Evolutionary conservation across 2,329 filamentous ascomycete genomes (phyloP), one percentile per base, ranked within the genome.

Genomic region (Talaromyces pinophilus): DNA sequence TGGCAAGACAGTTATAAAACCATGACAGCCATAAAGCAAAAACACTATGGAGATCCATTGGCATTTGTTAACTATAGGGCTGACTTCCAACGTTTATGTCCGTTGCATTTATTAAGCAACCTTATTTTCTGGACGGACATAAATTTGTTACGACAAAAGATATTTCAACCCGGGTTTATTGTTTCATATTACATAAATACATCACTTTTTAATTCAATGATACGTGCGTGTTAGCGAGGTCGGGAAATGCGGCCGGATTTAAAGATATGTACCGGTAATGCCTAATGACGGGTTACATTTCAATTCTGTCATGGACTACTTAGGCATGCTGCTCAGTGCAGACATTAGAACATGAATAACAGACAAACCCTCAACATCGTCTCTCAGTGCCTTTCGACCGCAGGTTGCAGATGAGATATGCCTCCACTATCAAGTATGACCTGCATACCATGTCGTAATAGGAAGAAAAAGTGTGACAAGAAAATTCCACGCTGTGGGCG

Each of bases 391-490:
- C 11, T 15, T 25, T 13, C 10, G 42, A 19, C 42, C 3, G 22
- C 48, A 30, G 1, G 8, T 28, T 25, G 48, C 19, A 15, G 19
- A 46, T 42, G 15, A 22, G n/a, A n/a, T 28, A 61, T 61, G 59
- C 38, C 17, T 33, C 28, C 22, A 61, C 7, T 46, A 61, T 61
- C 59, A 28, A 61, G 6, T 28, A 61, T 46, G 59, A 28, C 59
- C 28, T 61, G 59, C 59, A 7, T 61, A 30, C 59, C 59, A 46
- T 61, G 59, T 13, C 59, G 40, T 22, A 46, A 10, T 6, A 61
- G 59, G 59, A 61, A 61, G 59, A 61, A 61, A 61, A 61, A 61
- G 48, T 61, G 59, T 11, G 59, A 61, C 38, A 61, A 61, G 59
- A 8, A n/a, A 25, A 46, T 46, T 61, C 59, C 59, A 28, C 10